Evolutionary conservation across 2,329 filamentous ascomycete genomes (phyloP), one percentile per base, ranked within the genome.

Genomic region (Dryadomyces quercivorus): DNA sequence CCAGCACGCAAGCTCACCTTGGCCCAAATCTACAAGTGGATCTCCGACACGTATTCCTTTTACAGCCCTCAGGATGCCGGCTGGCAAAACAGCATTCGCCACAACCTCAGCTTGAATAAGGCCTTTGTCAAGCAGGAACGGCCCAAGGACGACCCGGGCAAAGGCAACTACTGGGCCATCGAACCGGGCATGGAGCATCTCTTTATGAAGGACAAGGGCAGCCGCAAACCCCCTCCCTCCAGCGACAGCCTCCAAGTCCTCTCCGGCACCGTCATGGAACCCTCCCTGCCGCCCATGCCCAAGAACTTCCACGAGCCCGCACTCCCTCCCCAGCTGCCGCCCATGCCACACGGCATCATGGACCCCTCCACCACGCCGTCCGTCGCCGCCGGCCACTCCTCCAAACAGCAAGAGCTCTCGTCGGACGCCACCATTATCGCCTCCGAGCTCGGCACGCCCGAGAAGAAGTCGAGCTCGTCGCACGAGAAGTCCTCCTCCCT

Each of bases 81-180:
- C 59, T 98, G 93, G 93, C 92, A 97, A 70, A 98, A 98, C 70
- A 97, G 93, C 72, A 98, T 98, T 67, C 86, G 93, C 38, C 93
- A 98, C 70, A 98, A 98, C 63, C 81, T 98, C 38, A 96, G 91
- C 65, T 76, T 98, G 47, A 95, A 96, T 76, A 97, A 97, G 72
- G 88, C 88, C 49, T 97, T 97, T 65, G 84, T 91, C 66, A 97
- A 97, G 72, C 86, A 95, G 65, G 91, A 96, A 69, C 81, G 93
- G 56, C 90, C 91, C 55, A 97, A 97, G 75, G 91, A 96, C 65
- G 93, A 97, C 64, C 91, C 92, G 3, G 93, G 93, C 63, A 97
- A 97, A 70, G 93, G 93, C 46, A 92, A 95, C 69, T 97, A 97
- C 72, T 97, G 93, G 93, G 82, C 84, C 46, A 95, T 98, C 63